Conservation (phyloP, 176 grass and related monocot species). For the Phoenix roebelenii region DNA sequence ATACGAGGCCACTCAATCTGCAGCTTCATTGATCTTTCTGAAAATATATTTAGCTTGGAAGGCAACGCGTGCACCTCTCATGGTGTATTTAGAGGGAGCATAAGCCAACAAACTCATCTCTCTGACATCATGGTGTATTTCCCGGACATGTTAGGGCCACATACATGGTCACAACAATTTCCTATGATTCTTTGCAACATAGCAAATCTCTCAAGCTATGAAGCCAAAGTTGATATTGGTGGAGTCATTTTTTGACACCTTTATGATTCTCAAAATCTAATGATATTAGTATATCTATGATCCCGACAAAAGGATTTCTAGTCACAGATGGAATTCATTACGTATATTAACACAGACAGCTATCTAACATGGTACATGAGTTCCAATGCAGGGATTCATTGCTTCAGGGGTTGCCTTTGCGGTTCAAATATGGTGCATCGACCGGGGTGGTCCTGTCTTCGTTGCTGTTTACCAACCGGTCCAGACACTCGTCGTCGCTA, state of each 20-base stretch:
- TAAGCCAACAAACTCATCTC: not conserved
- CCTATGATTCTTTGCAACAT: not conserved
- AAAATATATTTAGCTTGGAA: too few species aligned
- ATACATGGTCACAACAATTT: not conserved
- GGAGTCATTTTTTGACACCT: too few species aligned
- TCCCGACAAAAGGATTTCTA: too few species aligned
- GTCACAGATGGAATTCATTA: too few species aligned
- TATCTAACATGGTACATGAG: not conserved
- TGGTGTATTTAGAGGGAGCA: not conserved
- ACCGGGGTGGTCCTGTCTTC: conserved; percentile 84
- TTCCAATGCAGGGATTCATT: conserved; percentile 71
- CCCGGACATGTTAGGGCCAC: not conserved
- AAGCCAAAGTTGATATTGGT: too few species aligned
- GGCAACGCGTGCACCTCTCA: too few species aligned
- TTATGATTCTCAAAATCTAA: too few species aligned
- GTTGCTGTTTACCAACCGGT: conserved; percentile 98
- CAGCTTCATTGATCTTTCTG: too few species aligned
- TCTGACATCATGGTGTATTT: conserved; percentile 1
- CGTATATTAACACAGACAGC: too few species aligned
- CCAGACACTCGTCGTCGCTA: conserved; percentile 86
- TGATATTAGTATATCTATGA: too few species aligned
- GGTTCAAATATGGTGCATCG: conserved; percentile 98
- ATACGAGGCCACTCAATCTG: too few species aligned
- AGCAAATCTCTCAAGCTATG: not conserved
- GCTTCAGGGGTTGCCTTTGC: conserved; percentile 91